Conservation (phyloP, 345 rosid species). For the Gossypium raimondii region DNA sequence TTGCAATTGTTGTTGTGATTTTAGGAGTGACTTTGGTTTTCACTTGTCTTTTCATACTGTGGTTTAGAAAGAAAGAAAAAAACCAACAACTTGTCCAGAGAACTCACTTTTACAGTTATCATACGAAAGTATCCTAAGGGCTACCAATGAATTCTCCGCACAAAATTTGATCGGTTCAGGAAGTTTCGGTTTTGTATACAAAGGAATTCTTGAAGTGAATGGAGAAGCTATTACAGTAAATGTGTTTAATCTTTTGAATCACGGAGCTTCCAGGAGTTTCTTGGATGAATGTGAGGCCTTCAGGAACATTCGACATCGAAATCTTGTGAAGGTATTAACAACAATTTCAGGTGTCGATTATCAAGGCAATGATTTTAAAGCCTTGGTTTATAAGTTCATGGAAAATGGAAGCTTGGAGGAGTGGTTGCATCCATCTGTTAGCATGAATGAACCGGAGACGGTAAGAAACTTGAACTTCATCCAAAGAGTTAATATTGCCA, state of each 20-base stretch:
- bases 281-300: constrained; percentile 41
- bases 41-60: not conserved
- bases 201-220: not conserved
- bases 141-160: not conserved
- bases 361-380: constrained; percentile 8
- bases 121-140: not conserved
- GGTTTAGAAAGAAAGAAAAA: not conserved
- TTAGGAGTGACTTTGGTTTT: not conserved
- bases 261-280: constrained; percentile 42
- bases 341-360: constrained; percentile 1
- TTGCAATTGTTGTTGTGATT: not conserved
- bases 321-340: constrained; percentile 38
- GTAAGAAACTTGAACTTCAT: not conserved
- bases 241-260: constrained; percentile 31
- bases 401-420: constrained; percentile 18
- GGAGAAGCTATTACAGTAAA: constrained; percentile 24
- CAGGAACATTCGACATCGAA: constrained; percentile 30
- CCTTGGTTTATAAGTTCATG: constrained; percentile 15
- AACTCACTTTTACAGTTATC: not conserved
- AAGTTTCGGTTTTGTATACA: not conserved
- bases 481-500: not conserved
- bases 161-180: not conserved
- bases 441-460: not conserved
- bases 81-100: not conserved
- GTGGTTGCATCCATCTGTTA: constrained; percentile 8